Conservation (phyloP, 2,329 filamentous ascomycete genomes). For the Claviceps sorghi region DNA sequence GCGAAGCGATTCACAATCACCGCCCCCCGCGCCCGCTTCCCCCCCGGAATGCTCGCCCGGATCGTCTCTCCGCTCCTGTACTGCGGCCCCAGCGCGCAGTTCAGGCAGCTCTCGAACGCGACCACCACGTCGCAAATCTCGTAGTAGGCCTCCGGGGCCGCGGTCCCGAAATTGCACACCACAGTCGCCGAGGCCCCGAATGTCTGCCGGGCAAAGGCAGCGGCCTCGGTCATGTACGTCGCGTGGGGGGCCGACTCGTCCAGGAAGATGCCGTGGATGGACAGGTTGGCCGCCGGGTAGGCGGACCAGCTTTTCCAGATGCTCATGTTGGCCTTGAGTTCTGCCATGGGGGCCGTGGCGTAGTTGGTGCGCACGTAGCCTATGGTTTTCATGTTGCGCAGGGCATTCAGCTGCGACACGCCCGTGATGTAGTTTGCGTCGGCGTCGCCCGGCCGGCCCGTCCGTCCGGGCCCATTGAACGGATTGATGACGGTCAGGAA, state of each 20-base stretch:
- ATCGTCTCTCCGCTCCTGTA: constrained; percentile 10
- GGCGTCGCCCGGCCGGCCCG: constrained; percentile 9
- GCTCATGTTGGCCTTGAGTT: constrained; percentile 11
- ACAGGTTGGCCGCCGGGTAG: constrained; percentile 6
- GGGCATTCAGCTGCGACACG: constrained; percentile 10
- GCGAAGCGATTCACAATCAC: constrained; percentile 10
- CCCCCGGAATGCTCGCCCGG: constrained; percentile 7
- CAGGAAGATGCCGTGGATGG: constrained; percentile 12
- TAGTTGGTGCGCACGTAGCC: constrained; percentile 13
- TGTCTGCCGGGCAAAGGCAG: constrained; percentile 6
- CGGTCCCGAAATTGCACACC: constrained; percentile 13
- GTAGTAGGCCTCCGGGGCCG: constrained; percentile 8
- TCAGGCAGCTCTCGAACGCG: constrained; percentile 13
- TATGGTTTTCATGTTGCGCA: constrained; percentile 10
- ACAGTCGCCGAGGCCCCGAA: constrained; percentile 5
- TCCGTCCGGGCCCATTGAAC: constrained; percentile 10
- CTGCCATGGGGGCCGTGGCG: constrained; percentile 5
- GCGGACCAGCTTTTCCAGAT: constrained; percentile 9
- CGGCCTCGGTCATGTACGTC: constrained; percentile 9
- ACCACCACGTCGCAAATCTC: constrained; percentile 13
- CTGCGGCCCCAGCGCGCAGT: constrained; percentile 4
- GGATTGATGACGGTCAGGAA: constrained; percentile 12
- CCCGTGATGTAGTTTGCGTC: constrained; percentile 12
- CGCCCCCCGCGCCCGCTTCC: constrained; percentile 2
- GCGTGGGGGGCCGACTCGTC: constrained; percentile 9